Base-by-base conservation (phyloP, 148 eudicot genomes). In the Euryodendron excelsum region DNA sequence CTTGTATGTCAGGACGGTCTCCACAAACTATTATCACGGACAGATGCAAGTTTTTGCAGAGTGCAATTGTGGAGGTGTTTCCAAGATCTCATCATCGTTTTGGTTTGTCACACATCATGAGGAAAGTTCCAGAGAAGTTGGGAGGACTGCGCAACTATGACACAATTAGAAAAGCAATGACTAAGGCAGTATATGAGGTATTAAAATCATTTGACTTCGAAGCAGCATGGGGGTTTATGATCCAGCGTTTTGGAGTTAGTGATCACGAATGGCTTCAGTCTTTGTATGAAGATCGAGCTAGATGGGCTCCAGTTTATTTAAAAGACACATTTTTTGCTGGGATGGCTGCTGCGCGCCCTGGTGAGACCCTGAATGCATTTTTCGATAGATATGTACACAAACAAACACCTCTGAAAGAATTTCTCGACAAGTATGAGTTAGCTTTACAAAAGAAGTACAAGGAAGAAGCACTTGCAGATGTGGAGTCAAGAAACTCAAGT, bases 1-100 rank as follows among this genome's bases (percentile, higher is more conserved):
- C 75, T 50, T 89, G 89, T 77, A 80, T 80, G 77, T 79, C 82
- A 39, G 94, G 89, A 45, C 79, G 71, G 52, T 39, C 69, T 3
- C 98, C 98, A 58, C 88, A 90, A 75, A 92, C 94, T 39, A 74
- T 94, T 27, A 85, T 94, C 64, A 88, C 97, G 5, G 91, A 92
- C 72, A 85, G 91, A 79, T 87, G 89, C 82, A 84, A 78, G 77
- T 69, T 84, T 64, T 82, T 94, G 82, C 82, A 78, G 76, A 80
- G 60, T 78, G 93, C 96, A 3, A 73, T 90, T 52, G 69, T 87
- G 2, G 87, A 88, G 48, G 90, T 88, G 15, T 86, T 90, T 66
- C 94, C 96, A 10, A 86, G 80, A 75, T 85, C 94, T 31, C 82
- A 77, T 53, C 96, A 94, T 78, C 87, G 96, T 25, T 88, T 86